These are phyloP conservation scores for Colletotrichum sp. DNA, from an alignment of 2,329 filamentous ascomycete species.

Conservation along the genomic window DNA sequence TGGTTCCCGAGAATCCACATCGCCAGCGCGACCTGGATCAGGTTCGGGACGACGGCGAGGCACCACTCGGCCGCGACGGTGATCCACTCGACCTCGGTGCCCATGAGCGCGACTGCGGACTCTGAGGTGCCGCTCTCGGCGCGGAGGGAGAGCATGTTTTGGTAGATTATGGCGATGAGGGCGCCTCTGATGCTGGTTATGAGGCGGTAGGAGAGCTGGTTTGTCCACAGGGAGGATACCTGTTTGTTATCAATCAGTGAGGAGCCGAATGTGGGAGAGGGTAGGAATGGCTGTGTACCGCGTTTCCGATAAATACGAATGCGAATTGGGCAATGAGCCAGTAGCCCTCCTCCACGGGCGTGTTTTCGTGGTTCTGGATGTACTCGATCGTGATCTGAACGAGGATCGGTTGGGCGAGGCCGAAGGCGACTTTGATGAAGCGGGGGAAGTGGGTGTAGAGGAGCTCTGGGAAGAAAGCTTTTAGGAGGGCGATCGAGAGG, in stretches of 20 bases:
- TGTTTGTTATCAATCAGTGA: neutral
- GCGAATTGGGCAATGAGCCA: conserved; percentile 45
- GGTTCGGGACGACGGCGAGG: conserved; percentile 17
- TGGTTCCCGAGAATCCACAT: conserved; percentile 32
- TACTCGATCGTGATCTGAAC: conserved; percentile 30
- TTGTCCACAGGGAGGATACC: conserved; percentile 3
- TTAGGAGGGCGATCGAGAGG: neutral
- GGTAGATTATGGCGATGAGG: conserved; percentile 30
- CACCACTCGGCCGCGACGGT: conserved; percentile 25
- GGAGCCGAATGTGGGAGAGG: accelerated
- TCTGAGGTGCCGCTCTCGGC: conserved; percentile 11
- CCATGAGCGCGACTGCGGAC: conserved; percentile 29
- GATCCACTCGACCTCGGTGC: conserved; percentile 33
- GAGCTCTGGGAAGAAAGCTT: conserved; percentile 23
- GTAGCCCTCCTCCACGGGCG: conserved; percentile 29
- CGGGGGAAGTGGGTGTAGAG: conserved; percentile 31
- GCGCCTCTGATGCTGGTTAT: conserved; percentile 29
- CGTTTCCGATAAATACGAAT: conserved; percentile 46
- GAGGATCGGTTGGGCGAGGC: conserved; percentile 50
- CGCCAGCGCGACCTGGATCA: conserved; percentile 27
- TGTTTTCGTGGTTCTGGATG: neutral
- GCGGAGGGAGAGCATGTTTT: conserved; percentile 25
- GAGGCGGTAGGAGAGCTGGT: conserved; percentile 24
- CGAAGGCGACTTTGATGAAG: conserved; percentile 39
- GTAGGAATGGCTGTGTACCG: conserved; percentile 16